phyloP scores from a whole-genome alignment of 257 asterid species.

The Thymus quinquecostatus region DNA sequence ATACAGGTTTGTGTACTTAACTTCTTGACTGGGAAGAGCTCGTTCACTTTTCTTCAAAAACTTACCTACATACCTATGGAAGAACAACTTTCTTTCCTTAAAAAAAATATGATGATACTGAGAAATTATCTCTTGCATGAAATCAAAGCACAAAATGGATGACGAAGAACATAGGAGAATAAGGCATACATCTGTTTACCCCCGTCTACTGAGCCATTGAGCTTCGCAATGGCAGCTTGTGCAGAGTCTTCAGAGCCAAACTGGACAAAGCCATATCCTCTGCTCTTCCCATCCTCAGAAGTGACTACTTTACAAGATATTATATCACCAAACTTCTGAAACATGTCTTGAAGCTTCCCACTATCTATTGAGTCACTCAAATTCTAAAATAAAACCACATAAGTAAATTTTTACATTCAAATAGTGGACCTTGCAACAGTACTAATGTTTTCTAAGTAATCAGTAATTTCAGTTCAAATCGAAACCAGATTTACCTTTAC shows the following conservation, averaged over 20 bases:
- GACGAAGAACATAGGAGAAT: slow-evolving; percentile 9
- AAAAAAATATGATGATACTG: not conserved
- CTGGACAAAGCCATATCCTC: slow-evolving; percentile 69
- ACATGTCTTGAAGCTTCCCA: slow-evolving; percentile 54
- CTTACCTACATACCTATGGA: slow-evolving; percentile 54
- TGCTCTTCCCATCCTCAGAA: slow-evolving; percentile 61
- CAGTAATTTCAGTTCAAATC: slow-evolving; percentile 2
- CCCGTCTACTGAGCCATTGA: slow-evolving; percentile 47
- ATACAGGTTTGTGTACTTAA: slow-evolving; percentile 57
- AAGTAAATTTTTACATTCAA: not conserved
- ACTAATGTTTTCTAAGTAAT: slow-evolving; percentile 14
- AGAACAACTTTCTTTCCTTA: slow-evolving; percentile 14
- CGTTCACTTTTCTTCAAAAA: slow-evolving; percentile 62
- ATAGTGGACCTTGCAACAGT: slow-evolving; percentile 16
- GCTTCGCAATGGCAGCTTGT: slow-evolving; percentile 54
- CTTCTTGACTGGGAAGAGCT: slow-evolving; percentile 37
- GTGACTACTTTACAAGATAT: slow-evolving; percentile 56
- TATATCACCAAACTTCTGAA: slow-evolving; percentile 55
- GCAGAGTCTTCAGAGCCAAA: slow-evolving; percentile 57
- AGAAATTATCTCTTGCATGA: not conserved
- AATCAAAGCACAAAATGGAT: slow-evolving; percentile 10
- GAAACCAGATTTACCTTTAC: slow-evolving; percentile 45
- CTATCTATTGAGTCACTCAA: slow-evolving; percentile 46
- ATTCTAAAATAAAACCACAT: slow-evolving; percentile 40
- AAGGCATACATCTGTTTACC: slow-evolving; percentile 52